Conservation (phyloP, 2,329 filamentous ascomycete species). For the Diaporthe aspalathi region DNA sequence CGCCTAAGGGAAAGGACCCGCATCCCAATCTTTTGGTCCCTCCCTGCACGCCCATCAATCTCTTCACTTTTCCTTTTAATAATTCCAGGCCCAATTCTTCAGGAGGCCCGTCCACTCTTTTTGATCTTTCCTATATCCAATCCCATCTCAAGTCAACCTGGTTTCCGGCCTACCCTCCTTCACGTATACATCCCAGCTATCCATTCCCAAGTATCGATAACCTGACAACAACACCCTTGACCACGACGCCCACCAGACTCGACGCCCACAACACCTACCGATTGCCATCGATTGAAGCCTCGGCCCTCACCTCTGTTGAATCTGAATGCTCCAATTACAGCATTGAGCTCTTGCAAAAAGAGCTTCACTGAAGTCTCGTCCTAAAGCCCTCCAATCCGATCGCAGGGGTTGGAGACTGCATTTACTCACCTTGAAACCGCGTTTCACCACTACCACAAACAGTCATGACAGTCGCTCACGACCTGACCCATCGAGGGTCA, state of each 20-base stretch:
- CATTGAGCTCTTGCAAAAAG: slow-evolving; percentile 39
- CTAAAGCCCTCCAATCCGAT: slow-evolving; percentile 35
- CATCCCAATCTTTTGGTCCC: slow-evolving; percentile 42
- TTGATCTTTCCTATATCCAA: slow-evolving; percentile 39
- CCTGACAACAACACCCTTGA: slow-evolving; percentile 12
- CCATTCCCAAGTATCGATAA: slow-evolving; percentile 31
- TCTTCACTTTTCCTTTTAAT: slow-evolving; percentile 41
- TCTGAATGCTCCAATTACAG: slow-evolving; percentile 39
- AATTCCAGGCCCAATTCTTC: slow-evolving; percentile 39
- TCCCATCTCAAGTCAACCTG: slow-evolving; percentile 36
- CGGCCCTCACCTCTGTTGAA: slow-evolving; percentile 28
- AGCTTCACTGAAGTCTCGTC: slow-evolving; percentile 40
- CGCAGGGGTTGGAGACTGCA: slow-evolving; percentile 26
- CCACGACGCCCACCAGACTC: slow-evolving; percentile 17
- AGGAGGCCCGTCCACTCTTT: slow-evolving; percentile 40
- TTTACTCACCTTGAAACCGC: slow-evolving; percentile 40
- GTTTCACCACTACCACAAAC: slow-evolving; percentile 24
- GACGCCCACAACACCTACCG: slow-evolving; percentile 16
- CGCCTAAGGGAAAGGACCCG: slow-evolving; percentile 40
- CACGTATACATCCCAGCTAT: slow-evolving; percentile 34
- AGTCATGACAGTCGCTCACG: slow-evolving; percentile 82
- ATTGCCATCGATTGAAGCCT: slow-evolving; percentile 30
- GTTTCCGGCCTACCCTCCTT: slow-evolving; percentile 35
- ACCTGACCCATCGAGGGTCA: slow-evolving; percentile 76
- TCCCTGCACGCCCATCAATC: slow-evolving; percentile 40